These are phyloP conservation scores for Platismatia glauca DNA, from an alignment of 495 filamentous ascomycete genomes.

Conservation along the genomic window DNA sequence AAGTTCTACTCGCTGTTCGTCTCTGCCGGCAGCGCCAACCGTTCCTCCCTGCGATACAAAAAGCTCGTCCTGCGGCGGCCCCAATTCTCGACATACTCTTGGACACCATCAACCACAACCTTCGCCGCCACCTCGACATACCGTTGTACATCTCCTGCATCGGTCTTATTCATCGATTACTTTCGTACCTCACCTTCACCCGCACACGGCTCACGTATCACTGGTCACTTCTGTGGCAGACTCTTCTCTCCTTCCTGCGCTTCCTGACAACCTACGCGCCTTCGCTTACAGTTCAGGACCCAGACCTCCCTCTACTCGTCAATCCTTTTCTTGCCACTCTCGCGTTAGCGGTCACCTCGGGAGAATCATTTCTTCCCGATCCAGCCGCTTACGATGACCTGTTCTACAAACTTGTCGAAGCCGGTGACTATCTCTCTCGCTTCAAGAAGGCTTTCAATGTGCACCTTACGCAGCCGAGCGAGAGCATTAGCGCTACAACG, in stretches of 20 bases:
- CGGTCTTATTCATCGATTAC: conserved; percentile 69
- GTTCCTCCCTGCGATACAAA: conserved; percentile 65
- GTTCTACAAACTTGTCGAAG: conserved; percentile 96
- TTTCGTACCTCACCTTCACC: conserved; percentile 74
- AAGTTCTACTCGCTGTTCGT: conserved; percentile 64
- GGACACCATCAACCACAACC: conserved; percentile 90
- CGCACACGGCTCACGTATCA: conserved; percentile 75
- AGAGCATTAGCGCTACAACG: conserved; percentile 14
- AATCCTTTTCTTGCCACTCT: conserved; percentile 67
- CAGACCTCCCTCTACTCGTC: conserved; percentile 52
- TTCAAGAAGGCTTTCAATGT: conserved; percentile 65
- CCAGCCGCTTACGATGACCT: conserved; percentile 86
- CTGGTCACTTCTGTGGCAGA: conserved; percentile 93
- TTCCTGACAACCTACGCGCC: conserved; percentile 79
- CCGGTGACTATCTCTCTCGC: conserved; percentile 70
- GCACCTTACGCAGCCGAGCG: conserved; percentile 18
- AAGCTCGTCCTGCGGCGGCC: conserved; percentile 61
- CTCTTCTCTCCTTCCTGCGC: conserved; percentile 77
- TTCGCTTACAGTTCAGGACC: conserved; percentile 56
- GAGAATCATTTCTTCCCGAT: conserved; percentile 88
- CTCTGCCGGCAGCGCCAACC: conserved; percentile 87
- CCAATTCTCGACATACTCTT: conserved; percentile 76
- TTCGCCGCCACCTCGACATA: conserved; percentile 74
- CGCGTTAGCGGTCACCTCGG: conserved; percentile 73
- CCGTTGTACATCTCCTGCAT: conserved; percentile 69